Percentiles rank a stretch among this genome's conserved stretches.
Conservation (phyloP, 257 asterid species). For the Capsicum rhomboideum region DNA sequence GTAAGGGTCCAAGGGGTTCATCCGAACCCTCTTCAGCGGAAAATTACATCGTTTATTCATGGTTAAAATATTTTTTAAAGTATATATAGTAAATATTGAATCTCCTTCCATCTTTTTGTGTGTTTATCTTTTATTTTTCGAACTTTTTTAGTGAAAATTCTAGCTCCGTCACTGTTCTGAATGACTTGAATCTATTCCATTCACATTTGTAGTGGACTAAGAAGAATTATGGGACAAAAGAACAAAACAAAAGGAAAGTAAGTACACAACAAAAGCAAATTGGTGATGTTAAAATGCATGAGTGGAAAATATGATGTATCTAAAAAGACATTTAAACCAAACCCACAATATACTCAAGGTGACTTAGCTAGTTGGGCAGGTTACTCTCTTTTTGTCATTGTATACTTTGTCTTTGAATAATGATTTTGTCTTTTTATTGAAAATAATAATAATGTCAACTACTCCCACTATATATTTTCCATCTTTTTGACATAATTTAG, state of each 20-base stretch:
- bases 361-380: conserved; percentile 6
- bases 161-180: too few relatives aligned
- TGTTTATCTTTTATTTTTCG: too few relatives aligned
- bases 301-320: neutral
- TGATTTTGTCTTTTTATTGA: conserved; percentile 13
- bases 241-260: neutral
- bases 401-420: conserved; percentile 28
- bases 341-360: conserved; percentile 15
- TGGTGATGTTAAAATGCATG: neutral
- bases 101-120: too few relatives aligned
- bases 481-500: conserved; percentile 34
- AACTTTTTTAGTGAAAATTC: too few relatives aligned
- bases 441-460: conserved; percentile 23
- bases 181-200: neutral
- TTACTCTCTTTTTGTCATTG: conserved; percentile 20
- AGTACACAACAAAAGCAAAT: neutral
- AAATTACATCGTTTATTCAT: too few relatives aligned
- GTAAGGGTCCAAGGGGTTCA: too few relatives aligned
- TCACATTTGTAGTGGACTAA: neutral
- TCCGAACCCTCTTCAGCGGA: too few relatives aligned
- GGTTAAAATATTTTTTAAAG: too few relatives aligned
- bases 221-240: neutral
- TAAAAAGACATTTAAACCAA: conserved; percentile 17
- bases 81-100: too few relatives aligned
- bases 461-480: conserved; percentile 40